Base-by-base conservation (phyloP, 768 basidiomycete genomes). In the Tremella fuciformis region DNA sequence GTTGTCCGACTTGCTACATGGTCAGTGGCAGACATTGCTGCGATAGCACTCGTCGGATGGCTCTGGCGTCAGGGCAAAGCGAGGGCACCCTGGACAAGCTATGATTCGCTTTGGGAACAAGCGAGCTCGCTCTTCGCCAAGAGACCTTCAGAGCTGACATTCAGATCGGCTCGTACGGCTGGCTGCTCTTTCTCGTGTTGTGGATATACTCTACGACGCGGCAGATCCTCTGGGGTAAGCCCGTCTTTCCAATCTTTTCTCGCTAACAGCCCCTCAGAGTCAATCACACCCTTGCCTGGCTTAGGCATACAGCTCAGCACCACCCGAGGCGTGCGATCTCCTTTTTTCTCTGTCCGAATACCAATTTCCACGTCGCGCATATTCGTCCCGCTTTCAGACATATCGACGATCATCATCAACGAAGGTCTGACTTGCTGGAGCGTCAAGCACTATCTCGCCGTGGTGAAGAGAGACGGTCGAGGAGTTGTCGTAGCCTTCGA, bases 361-460 rank as follows among this genome's bases (percentile, higher is more conserved):
- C 59, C 63, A 13, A 7, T 67, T 11, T 53, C 57, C 0, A 64
- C 67, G 1, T 60, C 64, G 29, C 19, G 56, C 22, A 60, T 41
- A 2, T 70, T 76, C 53, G 59, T 76, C 19, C 71, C 71, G 6
- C 58, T 73, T 1, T 53, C 60, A 0, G 59, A 59, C 1, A 59
- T 76, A 44, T 71, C 68, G 2, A 68, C 66, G 0, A 42, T 73
- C 1, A 51, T 70, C 44, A 57, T 73, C 29, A 66, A 73, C 46
- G 69, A 76, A 55, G 71, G 68, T 2, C 48, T 76, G 24, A 56
- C 48, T 2, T n/a, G 69, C 24, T 73, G 70, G 66, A 54, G 58
- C 9, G 62, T 69, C 13, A 46, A 53, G 34, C 69, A 66, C 46
- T 73, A 73, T 52, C 53, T 73, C 6, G 70, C 64, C 7, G 46